Base-by-base conservation (phyloP, 371 early-diverging fungal genomes). In the Mortierella sp. region DNA sequence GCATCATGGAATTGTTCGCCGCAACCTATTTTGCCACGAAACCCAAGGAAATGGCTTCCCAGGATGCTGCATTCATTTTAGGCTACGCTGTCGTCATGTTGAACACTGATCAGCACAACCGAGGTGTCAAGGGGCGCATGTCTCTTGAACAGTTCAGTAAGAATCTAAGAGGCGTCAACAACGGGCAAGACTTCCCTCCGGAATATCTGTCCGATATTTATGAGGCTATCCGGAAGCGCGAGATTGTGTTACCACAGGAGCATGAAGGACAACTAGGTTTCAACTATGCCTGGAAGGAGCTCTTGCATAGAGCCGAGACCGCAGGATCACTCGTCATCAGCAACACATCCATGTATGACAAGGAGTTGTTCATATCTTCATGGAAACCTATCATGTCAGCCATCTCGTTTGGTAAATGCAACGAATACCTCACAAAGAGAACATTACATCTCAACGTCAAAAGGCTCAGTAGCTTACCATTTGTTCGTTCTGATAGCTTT, bases 21-120 rank as follows among this genome's bases (percentile, higher is more conserved):
- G 85, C 83, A 4, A 86, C 84, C 0, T 98, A 91, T 78, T 93
- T 84, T 78, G 89, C 86, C 31, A 81, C 86, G 28, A 83, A 81
- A 16, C 88, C 90, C 18, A 65, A 58, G 24, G 86, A 89, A n/a
- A 86, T 94, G 64, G 88, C 87, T 16, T 87, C 82, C 54, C 79
- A 84, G 38, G 91, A 92, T 34, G 93, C 94, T 13, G 92, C 91
- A 2, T 93, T 91, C 67, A 82, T 95, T 12, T 83, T 98, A 41
- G 85, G 96, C 2, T 98, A 91, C 66, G 93, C 96, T 0, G 86
- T 97, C 42, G 91, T 97, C 65, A 90, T 96, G 90, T 80, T 98
- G 54, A 97, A 98, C 76, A 97, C 97, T 3, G 97, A 97, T 85
- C 90, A 94, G 70, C 95, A 98, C 70, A 97, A 93, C 81, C 93